A percentile compares a stretch with the other conserved stretches of the same genome.
phyloP scores from a whole-genome alignment of 2,329 filamentous ascomycete species.

The Geosmithia flava region DNA sequence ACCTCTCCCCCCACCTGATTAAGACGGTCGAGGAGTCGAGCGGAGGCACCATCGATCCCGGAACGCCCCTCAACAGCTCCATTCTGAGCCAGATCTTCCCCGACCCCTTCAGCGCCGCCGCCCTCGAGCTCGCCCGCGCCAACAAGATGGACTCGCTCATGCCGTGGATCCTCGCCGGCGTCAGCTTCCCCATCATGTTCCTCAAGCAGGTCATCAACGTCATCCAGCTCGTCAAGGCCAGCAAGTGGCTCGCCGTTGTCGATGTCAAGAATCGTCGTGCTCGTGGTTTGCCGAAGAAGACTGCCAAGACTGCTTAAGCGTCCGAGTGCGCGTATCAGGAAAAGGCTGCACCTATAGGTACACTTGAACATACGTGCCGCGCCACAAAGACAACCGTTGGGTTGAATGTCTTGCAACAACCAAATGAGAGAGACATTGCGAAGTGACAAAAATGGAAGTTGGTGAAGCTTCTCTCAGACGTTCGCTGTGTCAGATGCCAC shows the following conservation, averaged over 20 bases:
- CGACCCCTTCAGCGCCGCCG: conserved; percentile 83
- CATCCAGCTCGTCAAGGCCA: conserved; percentile 86
- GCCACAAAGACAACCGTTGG: too few species aligned
- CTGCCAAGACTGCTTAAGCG: conserved; percentile 6
- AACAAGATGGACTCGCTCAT: conserved; percentile 77
- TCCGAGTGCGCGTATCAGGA: too few species aligned
- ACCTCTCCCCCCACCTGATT: conserved; percentile 74
- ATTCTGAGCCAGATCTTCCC: conserved; percentile 66
- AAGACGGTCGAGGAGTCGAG: conserved; percentile 42
- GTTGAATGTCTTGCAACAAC: not conserved
- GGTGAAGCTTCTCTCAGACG: too few species aligned
- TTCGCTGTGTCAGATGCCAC: not conserved
- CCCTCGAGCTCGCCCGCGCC: conserved; percentile 81
- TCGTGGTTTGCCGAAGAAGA: conserved; percentile 38
- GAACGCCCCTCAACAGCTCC: conserved; percentile 57
- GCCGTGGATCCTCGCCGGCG: conserved; percentile 59
- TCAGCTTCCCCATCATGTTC: conserved; percentile 79
- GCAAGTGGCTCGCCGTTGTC: conserved; percentile 85
- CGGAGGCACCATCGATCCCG: conserved; percentile 45
- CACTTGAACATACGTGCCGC: too few species aligned
- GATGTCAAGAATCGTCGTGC: conserved; percentile 54
- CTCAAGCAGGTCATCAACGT: conserved; percentile 92
- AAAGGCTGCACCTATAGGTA: not conserved
- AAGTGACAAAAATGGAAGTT: not conserved
- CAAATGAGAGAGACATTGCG: not conserved